phyloP scores from a whole-genome alignment of 345 rosid genomes.

The Psidium guajava region DNA sequence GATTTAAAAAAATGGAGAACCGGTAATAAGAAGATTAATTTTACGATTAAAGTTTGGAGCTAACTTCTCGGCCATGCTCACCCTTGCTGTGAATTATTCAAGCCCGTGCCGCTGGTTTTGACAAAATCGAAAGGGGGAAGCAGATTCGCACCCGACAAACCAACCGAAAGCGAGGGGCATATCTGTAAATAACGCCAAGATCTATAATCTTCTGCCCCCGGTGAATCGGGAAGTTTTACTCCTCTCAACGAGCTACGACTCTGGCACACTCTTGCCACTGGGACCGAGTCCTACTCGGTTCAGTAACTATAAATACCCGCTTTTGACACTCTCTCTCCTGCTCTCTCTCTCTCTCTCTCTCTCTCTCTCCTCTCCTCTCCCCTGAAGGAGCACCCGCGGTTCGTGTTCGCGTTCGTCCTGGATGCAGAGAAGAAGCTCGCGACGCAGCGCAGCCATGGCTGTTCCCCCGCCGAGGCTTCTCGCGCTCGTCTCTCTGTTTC shows the following conservation, averaged over 20 bases:
- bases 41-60: no score
- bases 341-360: not conserved
- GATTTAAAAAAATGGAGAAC: no score
- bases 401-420: not conserved
- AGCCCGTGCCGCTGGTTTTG: not conserved
- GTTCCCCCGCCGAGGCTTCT: slow-evolving; percentile 10
- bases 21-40: no score
- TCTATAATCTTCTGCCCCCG: not conserved
- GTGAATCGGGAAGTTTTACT: not conserved
- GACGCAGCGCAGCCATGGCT: not conserved
- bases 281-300: not conserved
- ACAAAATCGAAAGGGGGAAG: not conserved
- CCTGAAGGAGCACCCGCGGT: not conserved
- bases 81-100: not conserved
- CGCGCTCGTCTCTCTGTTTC: slow-evolving; percentile 13
- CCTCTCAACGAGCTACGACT: not conserved
- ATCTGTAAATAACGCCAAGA: slow-evolving; percentile 6
- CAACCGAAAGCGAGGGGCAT: slow-evolving; percentile 34
- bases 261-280: not conserved
- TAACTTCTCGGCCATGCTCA: no score
- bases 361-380: slow-evolving; percentile 1
- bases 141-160: not conserved
- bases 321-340: not conserved
- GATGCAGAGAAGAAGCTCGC: not conserved
- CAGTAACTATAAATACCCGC: slow-evolving; percentile 22